phyloP scores from a whole-genome alignment of 495 filamentous ascomycete species.

The Trichoderma asperelloides region DNA sequence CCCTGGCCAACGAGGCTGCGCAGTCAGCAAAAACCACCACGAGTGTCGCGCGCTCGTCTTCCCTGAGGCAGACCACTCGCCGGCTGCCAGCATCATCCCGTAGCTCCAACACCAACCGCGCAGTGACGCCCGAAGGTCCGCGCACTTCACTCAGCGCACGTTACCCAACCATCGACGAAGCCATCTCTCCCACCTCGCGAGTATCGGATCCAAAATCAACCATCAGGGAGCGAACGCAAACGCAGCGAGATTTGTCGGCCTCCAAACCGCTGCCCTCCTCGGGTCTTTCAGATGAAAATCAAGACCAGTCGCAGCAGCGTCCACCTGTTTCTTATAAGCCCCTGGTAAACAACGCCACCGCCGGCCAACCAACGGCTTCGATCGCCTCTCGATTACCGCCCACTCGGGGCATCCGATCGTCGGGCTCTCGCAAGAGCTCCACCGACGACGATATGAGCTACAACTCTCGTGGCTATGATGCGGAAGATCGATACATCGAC shows the following conservation, averaged over 20 bases:
- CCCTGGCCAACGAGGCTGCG: constrained; percentile 13
- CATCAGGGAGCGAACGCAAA: constrained; percentile 25
- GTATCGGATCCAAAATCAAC: constrained; percentile 14
- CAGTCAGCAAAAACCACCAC: not conserved
- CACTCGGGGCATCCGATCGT: constrained; percentile 42
- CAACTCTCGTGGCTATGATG: constrained; percentile 23
- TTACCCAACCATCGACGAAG: not conserved
- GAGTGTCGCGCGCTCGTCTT: constrained; percentile 14
- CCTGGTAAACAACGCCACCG: constrained; percentile 19
- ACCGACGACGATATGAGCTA: constrained; percentile 37
- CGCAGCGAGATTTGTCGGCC: constrained; percentile 32
- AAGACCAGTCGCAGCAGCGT: constrained; percentile 25
- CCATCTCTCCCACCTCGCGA: constrained; percentile 4
- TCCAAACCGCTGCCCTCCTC: constrained; percentile 24
- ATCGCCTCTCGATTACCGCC: constrained; percentile 29
- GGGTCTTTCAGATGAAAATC: constrained; percentile 29
- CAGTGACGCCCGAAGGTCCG: not conserved
- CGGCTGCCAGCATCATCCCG: constrained; percentile 6
- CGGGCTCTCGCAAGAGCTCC: constrained; percentile 39
- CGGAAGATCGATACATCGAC: constrained; percentile 28
- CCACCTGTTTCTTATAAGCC: constrained; percentile 36
- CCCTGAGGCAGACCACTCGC: constrained; percentile 6
- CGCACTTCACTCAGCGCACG: not conserved
- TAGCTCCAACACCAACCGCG: not conserved
- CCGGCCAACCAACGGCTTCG: constrained; percentile 1